phyloP scores from a whole-genome alignment of 345 rosid species.

The Aurinia saxatilis region DNA sequence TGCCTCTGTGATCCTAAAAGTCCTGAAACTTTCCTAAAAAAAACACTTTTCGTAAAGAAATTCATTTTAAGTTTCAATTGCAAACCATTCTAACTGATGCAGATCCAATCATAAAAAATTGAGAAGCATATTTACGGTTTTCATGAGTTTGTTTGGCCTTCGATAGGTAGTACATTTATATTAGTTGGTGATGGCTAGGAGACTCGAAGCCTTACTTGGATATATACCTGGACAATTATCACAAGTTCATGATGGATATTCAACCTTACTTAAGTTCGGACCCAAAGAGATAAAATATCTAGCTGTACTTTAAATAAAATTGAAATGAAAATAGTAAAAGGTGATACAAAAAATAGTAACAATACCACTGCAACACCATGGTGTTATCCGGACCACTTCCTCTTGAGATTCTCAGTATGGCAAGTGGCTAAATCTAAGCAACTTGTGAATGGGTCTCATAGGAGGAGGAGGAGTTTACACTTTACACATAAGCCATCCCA shows the following conservation, averaged over 20 bases:
- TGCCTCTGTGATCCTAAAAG: neutral
- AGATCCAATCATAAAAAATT: too few relatives aligned
- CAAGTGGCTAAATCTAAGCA: slow-evolving; percentile 10
- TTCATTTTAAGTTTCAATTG: too few relatives aligned
- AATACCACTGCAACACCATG: neutral
- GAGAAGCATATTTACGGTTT: too few relatives aligned
- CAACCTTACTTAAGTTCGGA: neutral
- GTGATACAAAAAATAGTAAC: neutral
- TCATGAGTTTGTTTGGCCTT: too few relatives aligned
- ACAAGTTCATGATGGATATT: slow-evolving; percentile 10
- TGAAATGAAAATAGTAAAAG: slow-evolving; percentile 9
- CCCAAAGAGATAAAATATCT: neutral
- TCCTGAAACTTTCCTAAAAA: neutral
- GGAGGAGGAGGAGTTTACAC: neutral
- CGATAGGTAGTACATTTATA: neutral
- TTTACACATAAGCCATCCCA: slow-evolving; percentile 23
- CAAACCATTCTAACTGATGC: too few relatives aligned
- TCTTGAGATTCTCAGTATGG: neutral
- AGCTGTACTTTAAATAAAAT: neutral
- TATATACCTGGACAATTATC: slow-evolving; percentile 3
- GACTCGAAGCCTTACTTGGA: neutral
- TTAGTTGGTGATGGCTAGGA: neutral
- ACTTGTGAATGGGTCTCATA: slow-evolving; percentile 10
- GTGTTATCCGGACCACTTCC: slow-evolving; percentile 6
- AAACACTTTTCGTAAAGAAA: too few relatives aligned